Percentiles rank a stretch among this genome's conserved stretches.
Conservation (phyloP, 164 flowering plant species). For the Platanus orientalis region DNA sequence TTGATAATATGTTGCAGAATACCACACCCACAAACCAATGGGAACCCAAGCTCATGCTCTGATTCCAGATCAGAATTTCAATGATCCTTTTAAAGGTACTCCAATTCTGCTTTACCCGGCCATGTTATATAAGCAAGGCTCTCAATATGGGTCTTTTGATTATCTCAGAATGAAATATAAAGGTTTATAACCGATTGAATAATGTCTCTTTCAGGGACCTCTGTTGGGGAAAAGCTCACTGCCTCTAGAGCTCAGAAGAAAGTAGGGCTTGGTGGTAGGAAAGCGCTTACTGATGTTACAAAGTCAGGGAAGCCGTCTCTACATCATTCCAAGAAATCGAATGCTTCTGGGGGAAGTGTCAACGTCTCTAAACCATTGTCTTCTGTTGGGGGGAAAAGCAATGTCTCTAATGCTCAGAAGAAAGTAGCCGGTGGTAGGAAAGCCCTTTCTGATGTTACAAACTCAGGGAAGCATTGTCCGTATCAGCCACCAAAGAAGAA, state of each 20-base stretch:
- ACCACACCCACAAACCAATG: conserved; percentile 15
- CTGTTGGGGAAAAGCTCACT: conserved; percentile 24
- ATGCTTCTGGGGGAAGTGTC: conserved; percentile 18
- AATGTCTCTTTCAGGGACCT: conserved; percentile 12
- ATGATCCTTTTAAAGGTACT: conserved; percentile 26
- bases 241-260: conserved; percentile 28
- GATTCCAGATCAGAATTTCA: conserved; percentile 34
- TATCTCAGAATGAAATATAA: neutral
- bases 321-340: conserved; percentile 21
- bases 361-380: conserved; percentile 9
- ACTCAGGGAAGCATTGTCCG: conserved; percentile 38
- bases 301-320: conserved; percentile 34
- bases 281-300: conserved; percentile 50
- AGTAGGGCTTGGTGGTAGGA: conserved; percentile 41
- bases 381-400: conserved; percentile 23
- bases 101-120: neutral
- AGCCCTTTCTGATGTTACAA: conserved; percentile 58
- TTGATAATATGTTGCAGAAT: neutral
- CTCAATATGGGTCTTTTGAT: neutral
- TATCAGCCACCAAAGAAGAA: conserved; percentile 28
- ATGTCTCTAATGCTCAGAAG: conserved; percentile 24
- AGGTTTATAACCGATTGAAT: neutral
- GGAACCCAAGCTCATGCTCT: conserved; percentile 23
- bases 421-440: conserved; percentile 40
- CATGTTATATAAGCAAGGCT: neutral